phyloP scores from a whole-genome alignment of 2,329 filamentous ascomycete genomes.

The Rachicladosporium sp. region DNA sequence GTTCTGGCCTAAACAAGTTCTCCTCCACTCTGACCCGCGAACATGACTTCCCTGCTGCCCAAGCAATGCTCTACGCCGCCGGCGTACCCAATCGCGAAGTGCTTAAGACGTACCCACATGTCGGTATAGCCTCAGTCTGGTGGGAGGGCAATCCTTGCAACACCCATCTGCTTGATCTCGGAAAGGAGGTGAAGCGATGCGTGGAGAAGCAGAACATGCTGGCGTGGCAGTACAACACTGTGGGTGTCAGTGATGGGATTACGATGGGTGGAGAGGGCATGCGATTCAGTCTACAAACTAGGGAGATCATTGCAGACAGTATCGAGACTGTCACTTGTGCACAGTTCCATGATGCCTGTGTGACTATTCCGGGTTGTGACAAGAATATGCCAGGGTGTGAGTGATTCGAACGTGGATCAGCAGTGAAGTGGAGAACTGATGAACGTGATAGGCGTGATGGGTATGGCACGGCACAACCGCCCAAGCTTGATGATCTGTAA shows the following conservation, averaged over 20 bases:
- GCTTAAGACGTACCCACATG: slow-evolving; percentile 84
- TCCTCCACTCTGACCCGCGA: slow-evolving; percentile 69
- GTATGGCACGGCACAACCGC: slow-evolving; percentile 78
- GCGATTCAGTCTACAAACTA: slow-evolving; percentile 81
- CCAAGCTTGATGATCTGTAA: slow-evolving; percentile 78
- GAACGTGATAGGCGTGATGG: slow-evolving; percentile 42
- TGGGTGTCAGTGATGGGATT: slow-evolving; percentile 78
- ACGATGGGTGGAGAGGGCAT: slow-evolving; percentile 95
- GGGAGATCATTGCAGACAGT: slow-evolving; percentile 87
- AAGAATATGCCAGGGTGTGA: slow-evolving; percentile 90
- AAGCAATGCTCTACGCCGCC: slow-evolving; percentile 92
- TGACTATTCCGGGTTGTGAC: slow-evolving; percentile 86
- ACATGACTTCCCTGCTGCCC: slow-evolving; percentile 85
- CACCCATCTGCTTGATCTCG: slow-evolving; percentile 63
- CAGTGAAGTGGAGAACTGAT: neutral
- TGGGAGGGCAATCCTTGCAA: slow-evolving; percentile 98
- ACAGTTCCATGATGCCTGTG: slow-evolving; percentile 85
- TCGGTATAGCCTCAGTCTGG: slow-evolving; percentile 86
- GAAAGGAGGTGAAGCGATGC: slow-evolving; percentile 72
- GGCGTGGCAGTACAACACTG: slow-evolving; percentile 87
- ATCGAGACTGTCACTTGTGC: slow-evolving; percentile 89
- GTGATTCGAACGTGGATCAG: slow-evolving; percentile 26
- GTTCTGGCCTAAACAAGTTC: slow-evolving; percentile 67
- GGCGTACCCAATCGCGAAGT: slow-evolving; percentile 70
- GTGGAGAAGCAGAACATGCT: slow-evolving; percentile 76